These are phyloP conservation scores for Colletotrichum tanaceti DNA, from an alignment of 2,329 filamentous ascomycete genomes.

Conservation along the genomic window DNA sequence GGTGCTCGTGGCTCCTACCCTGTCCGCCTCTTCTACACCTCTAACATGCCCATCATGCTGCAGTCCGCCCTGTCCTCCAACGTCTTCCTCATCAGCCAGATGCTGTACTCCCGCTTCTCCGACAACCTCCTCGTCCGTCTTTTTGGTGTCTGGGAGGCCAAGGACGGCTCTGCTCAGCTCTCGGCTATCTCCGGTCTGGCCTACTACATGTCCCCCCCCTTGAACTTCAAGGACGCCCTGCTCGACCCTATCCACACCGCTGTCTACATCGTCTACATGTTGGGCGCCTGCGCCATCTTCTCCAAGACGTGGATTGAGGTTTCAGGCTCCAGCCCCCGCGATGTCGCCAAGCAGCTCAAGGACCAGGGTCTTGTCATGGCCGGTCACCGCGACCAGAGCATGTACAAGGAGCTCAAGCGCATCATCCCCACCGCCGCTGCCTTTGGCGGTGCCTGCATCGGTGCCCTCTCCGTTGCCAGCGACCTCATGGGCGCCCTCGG, in stretches of 20 bases:
- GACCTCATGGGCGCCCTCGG: slow-evolving; percentile 96
- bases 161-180: slow-evolving; percentile 95
- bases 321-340: slow-evolving; percentile 94
- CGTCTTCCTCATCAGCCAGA: slow-evolving; percentile 98
- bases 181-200: slow-evolving; percentile 92
- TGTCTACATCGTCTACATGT: slow-evolving; percentile 97
- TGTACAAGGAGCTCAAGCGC: slow-evolving; percentile 99
- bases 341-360: slow-evolving; percentile 99
- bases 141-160: slow-evolving; percentile 97
- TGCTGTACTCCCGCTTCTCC: slow-evolving; percentile 98
- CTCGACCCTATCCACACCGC: slow-evolving; percentile 97
- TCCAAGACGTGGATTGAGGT: slow-evolving; percentile 99
- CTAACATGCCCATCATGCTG: slow-evolving; percentile 99
- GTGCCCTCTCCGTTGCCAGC: slow-evolving; percentile 93
- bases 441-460: slow-evolving; percentile 99
- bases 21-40: slow-evolving; percentile 99
- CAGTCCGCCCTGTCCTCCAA: slow-evolving; percentile 99
- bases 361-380: slow-evolving; percentile 99
- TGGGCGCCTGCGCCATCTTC: slow-evolving; percentile 96
- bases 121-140: slow-evolving; percentile 98
- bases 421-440: slow-evolving; percentile 98
- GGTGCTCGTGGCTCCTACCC: slow-evolving; percentile 98
- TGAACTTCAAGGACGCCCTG: slow-evolving; percentile 97
- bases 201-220: slow-evolving; percentile 99
- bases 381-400: slow-evolving; percentile 98